These are phyloP conservation scores for Paecilomyces fulvus DNA, from an alignment of 2,329 filamentous ascomycete species.

Conservation along the genomic window DNA sequence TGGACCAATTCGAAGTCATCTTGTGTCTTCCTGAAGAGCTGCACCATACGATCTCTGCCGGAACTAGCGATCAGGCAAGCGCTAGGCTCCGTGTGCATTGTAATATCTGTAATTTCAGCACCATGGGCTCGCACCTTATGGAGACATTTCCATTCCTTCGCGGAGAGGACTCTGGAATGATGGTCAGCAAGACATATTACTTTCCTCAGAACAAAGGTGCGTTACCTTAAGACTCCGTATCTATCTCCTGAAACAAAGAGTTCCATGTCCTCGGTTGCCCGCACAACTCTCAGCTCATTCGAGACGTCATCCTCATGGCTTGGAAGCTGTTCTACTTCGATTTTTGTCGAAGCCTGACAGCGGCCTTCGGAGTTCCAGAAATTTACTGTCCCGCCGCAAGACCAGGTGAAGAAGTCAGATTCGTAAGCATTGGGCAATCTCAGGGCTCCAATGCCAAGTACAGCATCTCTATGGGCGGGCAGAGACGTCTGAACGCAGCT, in stretches of 20 bases:
- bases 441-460: constrained; percentile 64
- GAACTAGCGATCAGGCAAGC: constrained; percentile 68
- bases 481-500: constrained; percentile 29
- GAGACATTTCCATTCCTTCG: constrained; percentile 50
- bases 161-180: constrained; percentile 19
- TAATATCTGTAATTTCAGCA: constrained; percentile 74
- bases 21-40: constrained; percentile 63
- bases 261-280: constrained; percentile 52
- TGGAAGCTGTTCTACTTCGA: constrained; percentile 59
- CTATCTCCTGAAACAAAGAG: constrained; percentile 78
- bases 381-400: constrained; percentile 66
- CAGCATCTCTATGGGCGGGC: constrained; percentile 49
- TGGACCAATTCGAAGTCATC: constrained; percentile 70
- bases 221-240: constrained; percentile 64
- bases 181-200: constrained; percentile 11
- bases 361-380: constrained; percentile 74
- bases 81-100: constrained; percentile 56
- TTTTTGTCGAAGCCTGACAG: constrained; percentile 54
- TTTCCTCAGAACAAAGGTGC: constrained; percentile 1
- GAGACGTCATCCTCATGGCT: constrained; percentile 33
- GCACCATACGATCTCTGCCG: constrained; percentile 82
- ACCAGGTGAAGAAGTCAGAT: constrained; percentile 84
- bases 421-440: constrained; percentile 50
- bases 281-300: constrained; percentile 53
- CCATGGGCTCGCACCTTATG: constrained; percentile 79